phyloP scores from a whole-genome alignment of 2,329 filamentous ascomycete species.

The Paecilomyces fulvus region DNA sequence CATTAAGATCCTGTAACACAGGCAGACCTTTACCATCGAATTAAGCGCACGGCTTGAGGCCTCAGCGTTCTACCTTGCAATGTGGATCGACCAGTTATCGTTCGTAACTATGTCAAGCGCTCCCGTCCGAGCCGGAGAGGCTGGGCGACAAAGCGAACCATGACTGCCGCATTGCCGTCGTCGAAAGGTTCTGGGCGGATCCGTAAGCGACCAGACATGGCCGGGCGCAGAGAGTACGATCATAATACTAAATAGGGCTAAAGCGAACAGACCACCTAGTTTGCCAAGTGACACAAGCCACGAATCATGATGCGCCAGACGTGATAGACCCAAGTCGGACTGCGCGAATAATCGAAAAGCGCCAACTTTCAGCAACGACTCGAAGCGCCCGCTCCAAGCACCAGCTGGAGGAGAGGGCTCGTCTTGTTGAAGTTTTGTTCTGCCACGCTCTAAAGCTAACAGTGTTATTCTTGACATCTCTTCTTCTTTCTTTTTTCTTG shows the following conservation, averaged over 20 bases:
- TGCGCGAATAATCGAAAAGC: neutral
- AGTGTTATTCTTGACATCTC: no score
- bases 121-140: neutral
- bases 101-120: neutral
- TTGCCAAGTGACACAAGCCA: neutral
- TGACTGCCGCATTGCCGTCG: neutral
- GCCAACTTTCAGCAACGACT: neutral
- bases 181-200: neutral
- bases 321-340: neutral
- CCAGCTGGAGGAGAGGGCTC: neutral
- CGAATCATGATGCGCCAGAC: neutral
- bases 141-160: neutral
- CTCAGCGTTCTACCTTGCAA: neutral
- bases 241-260: neutral
- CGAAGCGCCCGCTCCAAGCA: neutral
- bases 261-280: neutral
- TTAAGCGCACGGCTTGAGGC: neutral
- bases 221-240: no score
- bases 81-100: neutral
- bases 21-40: neutral
- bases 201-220: neutral
- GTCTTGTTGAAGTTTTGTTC: no score
- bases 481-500: no score
- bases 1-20: no score
- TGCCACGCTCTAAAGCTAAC: no score